Evolutionary conservation across 1,139 yeast genomes (phyloP).

Genomic region (Kodamaea plutei): DNA sequence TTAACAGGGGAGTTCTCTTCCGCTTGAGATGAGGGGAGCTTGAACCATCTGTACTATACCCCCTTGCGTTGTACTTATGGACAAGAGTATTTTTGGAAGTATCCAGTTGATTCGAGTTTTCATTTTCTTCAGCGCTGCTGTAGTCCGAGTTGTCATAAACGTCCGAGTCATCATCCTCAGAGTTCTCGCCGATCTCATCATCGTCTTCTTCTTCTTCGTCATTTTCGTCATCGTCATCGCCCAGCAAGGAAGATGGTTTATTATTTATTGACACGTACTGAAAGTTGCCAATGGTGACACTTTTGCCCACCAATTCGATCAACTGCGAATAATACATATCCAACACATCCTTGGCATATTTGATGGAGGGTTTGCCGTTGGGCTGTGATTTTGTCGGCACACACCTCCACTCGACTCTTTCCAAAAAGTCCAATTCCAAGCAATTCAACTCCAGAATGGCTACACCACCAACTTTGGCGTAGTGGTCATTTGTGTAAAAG

Average conservation of each 20-base stretch:
- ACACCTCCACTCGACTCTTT: constrained; percentile 68
- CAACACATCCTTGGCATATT: constrained; percentile 43
- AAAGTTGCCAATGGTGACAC: constrained; percentile 13
- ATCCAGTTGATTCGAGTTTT: constrained; percentile 7
- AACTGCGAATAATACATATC: constrained; percentile 59
- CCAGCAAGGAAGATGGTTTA: constrained; percentile 8
- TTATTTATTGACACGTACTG: constrained; percentile 9
- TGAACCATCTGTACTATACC: constrained; percentile 28
- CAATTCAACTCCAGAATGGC: constrained; percentile 81
- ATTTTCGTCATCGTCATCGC: constrained; percentile 11
- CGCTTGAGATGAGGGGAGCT: constrained; percentile 38
- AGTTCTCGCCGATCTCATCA: constrained; percentile 12
- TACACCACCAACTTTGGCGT: constrained; percentile 95
- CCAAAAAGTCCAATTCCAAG: constrained; percentile 81
- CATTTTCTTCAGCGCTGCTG: constrained; percentile 9
- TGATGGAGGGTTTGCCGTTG: constrained; percentile 18
- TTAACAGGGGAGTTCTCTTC: constrained; percentile 13
- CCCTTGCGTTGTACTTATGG: constrained; percentile 20
- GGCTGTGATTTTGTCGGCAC: constrained; percentile 34
- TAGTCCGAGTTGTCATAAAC: constrained; percentile 10
- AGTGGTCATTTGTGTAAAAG: constrained; percentile 89
- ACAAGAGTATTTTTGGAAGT: background rate
- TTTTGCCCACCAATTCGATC: constrained; percentile 56
- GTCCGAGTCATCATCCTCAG: constrained; percentile 11
- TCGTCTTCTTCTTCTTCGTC: constrained; percentile 10